These are phyloP conservation scores for Beauveria scarabaeidicola DNA, from an alignment of 2,329 filamentous ascomycete species.

Conservation along the genomic window DNA sequence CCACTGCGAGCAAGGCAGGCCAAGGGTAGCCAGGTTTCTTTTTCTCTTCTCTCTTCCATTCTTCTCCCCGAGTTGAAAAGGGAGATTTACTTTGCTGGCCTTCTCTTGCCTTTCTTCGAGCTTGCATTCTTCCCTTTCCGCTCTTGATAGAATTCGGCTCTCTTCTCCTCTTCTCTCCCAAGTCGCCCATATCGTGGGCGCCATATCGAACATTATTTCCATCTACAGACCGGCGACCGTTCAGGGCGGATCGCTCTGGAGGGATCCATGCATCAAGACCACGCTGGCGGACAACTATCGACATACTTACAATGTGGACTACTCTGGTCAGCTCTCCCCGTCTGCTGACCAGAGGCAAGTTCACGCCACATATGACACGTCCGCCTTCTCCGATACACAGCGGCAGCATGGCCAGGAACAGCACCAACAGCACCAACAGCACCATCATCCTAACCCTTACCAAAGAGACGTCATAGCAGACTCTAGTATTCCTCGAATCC, in stretches of 20 bases:
- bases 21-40: background rate
- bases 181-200: slow-evolving; percentile 45
- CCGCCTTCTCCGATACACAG: slow-evolving; percentile 29
- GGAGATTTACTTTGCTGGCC: slow-evolving; percentile 1
- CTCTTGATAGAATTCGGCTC: background rate
- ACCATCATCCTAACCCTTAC: slow-evolving; percentile 15
- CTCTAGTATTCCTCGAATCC: slow-evolving; percentile 6
- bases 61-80: background rate
- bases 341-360: slow-evolving; percentile 56
- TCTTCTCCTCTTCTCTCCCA: slow-evolving; percentile 8
- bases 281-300: slow-evolving; percentile 69
- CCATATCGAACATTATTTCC: slow-evolving; percentile 47
- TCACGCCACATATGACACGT: slow-evolving; percentile 52
- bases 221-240: slow-evolving; percentile 58
- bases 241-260: slow-evolving; percentile 70
- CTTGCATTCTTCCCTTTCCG: background rate
- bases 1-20: slow-evolving; percentile 9
- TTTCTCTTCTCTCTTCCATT: background rate
- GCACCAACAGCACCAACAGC: slow-evolving; percentile 20
- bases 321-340: slow-evolving; percentile 59
- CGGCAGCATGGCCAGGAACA: slow-evolving; percentile 23
- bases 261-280: slow-evolving; percentile 63
- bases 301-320: slow-evolving; percentile 68
- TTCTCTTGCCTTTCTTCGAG: background rate
- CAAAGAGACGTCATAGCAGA: slow-evolving; percentile 8